Percentiles rank a stretch among this genome's conserved stretches.
Evolutionary conservation across 331 rosid genomes (phyloP).

Genomic region (Ulmus americana): DNA sequence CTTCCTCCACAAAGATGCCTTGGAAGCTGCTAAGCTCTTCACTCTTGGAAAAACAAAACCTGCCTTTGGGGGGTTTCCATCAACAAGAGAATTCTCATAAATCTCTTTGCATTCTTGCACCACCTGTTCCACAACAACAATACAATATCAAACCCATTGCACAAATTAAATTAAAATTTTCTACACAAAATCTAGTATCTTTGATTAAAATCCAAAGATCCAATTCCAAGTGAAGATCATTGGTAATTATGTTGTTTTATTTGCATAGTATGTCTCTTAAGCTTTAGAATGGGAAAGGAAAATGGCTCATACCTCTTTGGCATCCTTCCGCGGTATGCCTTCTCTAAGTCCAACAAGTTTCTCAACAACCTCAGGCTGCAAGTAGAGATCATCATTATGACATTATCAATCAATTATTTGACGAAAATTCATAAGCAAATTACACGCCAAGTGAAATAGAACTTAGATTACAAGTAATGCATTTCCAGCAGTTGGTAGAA

Average conservation of each 20-base stretch:
- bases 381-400: constrained; percentile 14
- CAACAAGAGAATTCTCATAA: constrained; percentile 74
- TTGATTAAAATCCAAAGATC: neutral
- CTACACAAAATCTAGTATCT: neutral
- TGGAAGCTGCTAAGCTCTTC: constrained; percentile 57
- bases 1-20: constrained; percentile 76
- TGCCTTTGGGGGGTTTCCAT: constrained; percentile 65
- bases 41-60: constrained; percentile 79
- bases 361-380: constrained; percentile 91
- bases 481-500: constrained; percentile 2
- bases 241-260: neutral
- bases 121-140: constrained; percentile 42
- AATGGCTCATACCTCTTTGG: constrained; percentile 68
- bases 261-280: neutral
- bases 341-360: constrained; percentile 86
- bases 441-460: neutral
- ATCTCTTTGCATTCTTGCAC: constrained; percentile 97
- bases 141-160: neutral
- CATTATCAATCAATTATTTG: constrained; percentile 4
- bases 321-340: constrained; percentile 96
- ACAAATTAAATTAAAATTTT: neutral
- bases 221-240: neutral
- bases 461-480: neutral
- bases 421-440: neutral
- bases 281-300: neutral